Conservation (phyloP, 1,139 yeast species). For the Suhomyces maxii region DNA sequence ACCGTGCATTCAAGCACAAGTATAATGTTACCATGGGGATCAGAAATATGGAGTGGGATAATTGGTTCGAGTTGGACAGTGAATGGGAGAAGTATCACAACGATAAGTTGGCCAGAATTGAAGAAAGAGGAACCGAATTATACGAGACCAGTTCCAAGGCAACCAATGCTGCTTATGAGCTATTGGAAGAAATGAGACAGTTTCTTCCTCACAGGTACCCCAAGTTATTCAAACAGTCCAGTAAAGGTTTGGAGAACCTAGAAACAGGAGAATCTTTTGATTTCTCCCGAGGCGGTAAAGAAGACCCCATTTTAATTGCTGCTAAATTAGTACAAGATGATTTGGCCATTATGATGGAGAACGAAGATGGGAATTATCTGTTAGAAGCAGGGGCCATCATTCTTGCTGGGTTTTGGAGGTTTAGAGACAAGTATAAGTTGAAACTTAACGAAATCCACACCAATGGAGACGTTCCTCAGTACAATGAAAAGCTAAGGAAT, state of each 20-base stretch:
- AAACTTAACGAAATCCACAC: conserved; percentile 61
- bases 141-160: conserved; percentile 56
- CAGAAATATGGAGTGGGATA: conserved; percentile 55
- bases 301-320: conserved; percentile 60
- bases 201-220: conserved; percentile 64
- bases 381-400: conserved; percentile 61
- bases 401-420: conserved; percentile 66
- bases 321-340: conserved; percentile 67
- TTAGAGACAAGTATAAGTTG: conserved; percentile 53
- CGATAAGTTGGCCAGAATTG: conserved; percentile 50
- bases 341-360: conserved; percentile 64
- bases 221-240: conserved; percentile 45
- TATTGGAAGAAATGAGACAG: conserved; percentile 51
- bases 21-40: conserved; percentile 65
- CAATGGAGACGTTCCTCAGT: conserved; percentile 66
- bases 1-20: conserved; percentile 61
- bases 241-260: conserved; percentile 49
- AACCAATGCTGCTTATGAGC: conserved; percentile 55
- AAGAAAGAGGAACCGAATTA: conserved; percentile 46
- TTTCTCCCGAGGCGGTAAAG: conserved; percentile 25
- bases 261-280: conserved; percentile 54
- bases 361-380: conserved; percentile 53
- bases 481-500: conserved; percentile 52
- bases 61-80: conserved; percentile 67
- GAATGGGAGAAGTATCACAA: conserved; percentile 59